Evolutionary conservation across 768 basidiomycete genomes (phyloP), one percentile per base, ranked within the genome.

Genomic region (Auricularia sp.): DNA sequence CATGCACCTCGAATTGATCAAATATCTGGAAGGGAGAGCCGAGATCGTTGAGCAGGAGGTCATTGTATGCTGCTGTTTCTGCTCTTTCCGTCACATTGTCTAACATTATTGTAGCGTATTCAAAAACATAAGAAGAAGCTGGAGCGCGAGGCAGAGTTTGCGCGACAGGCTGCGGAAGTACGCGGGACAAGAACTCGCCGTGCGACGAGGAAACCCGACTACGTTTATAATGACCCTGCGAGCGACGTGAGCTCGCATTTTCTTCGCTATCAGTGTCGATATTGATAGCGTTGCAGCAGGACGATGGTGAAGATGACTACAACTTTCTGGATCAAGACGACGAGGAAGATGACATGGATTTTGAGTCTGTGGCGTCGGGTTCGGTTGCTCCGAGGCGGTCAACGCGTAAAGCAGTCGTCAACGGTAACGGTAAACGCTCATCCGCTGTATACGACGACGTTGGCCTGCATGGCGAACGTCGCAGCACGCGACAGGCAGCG

Each of bases 101-200:
- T 59, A 23, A 59, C 72, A 67, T 72, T 68, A 61, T 59, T 61
- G 61, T 70, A 93, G 91, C 84, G 90, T 62, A 82, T 91, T 47
- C 84, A 85, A 71, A 86, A 82, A 71, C 81, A 76, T 88, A 85
- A 75, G 79, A 89, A 61, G 85, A 91, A 70, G 85, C 89, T 35
- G 11, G 71, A 81, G 80, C 59, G 79, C 83, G 56, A 72, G 84
- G 44, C 76, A 86, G 64, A 76, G 21, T 44, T 87, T 67, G 88
- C 86, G 21, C 89, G 91, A 72, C 56, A 59, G 23, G 56, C 56
- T 6, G 85, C 87, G 43, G 90, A 91, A 72, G 76, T 91, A 65
- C 83, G 90, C 66, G 84, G 87, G 74, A 92, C 90, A 34, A 82
- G 91, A 66, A 92, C 91, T 21, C 81, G 90, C 66, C 81, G 87